Evolutionary conservation across 106 monocot genomes (phyloP), one percentile per base, ranked within the genome.

Genomic region (Apostasia shenzhenica): DNA sequence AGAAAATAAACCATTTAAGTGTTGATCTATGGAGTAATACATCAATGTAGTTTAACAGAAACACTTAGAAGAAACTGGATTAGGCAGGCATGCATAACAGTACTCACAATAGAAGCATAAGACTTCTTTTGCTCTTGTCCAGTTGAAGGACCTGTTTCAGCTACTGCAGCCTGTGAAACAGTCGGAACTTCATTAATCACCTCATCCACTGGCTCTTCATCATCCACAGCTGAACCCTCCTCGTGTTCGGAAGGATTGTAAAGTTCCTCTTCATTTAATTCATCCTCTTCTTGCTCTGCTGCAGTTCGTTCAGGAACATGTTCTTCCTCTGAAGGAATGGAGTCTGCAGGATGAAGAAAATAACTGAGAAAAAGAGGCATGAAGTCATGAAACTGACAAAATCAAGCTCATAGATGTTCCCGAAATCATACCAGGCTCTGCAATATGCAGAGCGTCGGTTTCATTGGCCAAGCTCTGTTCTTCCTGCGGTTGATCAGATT

Each of bases 21-120:
- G 26, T 26, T 26, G 26, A 26, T 26, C 26, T 26, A 26, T 26
- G 26, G 26, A 26, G 26, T 26, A 26, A 26, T 26, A 26, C 26
- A 26, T 26, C 26, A 26, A 26, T 26, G 26, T 26, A 26, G 26
- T 26, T 26, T 26, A 26, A 26, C 26, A 26, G 26, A 26, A 26
- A 26, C 26, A 26, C 26, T 26, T 26, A 26, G 26, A 26, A 26
- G 26, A 26, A 26, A 26, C 26, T 26, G 26, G 26, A 26, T 26
- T 26, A 26, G 26, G 26, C 26, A 41, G 4, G 41, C 40, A 59
- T 6, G 40, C 59, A 59, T 59, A 41, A 40, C 41, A 50, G 59
- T 7, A 81, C 88, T 78, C 84, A 95, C 95, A 82, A 95, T 89
- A 6, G 91, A 95, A 75, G 95, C 95, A 81, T 92, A 95, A 2